Conservation (phyloP, 768 basidiomycete genomes). For the Lactarius tabidus region DNA sequence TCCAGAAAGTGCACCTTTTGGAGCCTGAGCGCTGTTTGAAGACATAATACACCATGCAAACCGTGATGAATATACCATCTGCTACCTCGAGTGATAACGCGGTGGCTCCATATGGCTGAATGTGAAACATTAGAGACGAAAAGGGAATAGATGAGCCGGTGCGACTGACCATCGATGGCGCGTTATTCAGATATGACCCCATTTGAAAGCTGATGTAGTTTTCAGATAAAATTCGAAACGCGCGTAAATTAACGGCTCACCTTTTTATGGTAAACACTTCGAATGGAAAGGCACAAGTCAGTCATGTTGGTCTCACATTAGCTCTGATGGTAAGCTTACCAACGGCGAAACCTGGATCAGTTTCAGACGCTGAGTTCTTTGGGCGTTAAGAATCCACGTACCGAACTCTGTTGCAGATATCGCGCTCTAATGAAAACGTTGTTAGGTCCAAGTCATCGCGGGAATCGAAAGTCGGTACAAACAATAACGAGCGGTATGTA, state of each 20-base stretch:
- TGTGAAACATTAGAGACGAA: background rate
- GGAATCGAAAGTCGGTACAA: background rate
- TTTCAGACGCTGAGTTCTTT: background rate
- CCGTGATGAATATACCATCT: slow-evolving; percentile 11
- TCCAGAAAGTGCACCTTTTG: slow-evolving; percentile 4
- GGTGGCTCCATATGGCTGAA: slow-evolving; percentile 12
- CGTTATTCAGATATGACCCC: background rate
- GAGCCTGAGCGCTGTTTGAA: slow-evolving; percentile 7
- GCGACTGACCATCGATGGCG: slow-evolving; percentile 5
- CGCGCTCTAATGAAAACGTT: background rate
- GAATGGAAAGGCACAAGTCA: background rate
- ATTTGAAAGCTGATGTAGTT: background rate
- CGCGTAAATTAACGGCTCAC: background rate
- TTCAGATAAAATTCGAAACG: background rate
- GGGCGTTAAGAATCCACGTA: background rate
- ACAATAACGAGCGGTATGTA: slow-evolving; percentile 8
- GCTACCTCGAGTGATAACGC: slow-evolving; percentile 9
- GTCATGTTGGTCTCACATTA: background rate
- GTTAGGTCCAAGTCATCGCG: background rate
- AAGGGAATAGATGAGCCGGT: background rate
- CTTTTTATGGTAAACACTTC: slow-evolving; percentile 5
- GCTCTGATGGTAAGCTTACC: background rate
- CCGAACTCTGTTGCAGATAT: slow-evolving; percentile 11
- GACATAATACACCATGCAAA: slow-evolving; percentile 16
- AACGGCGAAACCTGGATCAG: background rate